Conservation (phyloP, 306 rosid species). For the Calophaca sinica region DNA sequence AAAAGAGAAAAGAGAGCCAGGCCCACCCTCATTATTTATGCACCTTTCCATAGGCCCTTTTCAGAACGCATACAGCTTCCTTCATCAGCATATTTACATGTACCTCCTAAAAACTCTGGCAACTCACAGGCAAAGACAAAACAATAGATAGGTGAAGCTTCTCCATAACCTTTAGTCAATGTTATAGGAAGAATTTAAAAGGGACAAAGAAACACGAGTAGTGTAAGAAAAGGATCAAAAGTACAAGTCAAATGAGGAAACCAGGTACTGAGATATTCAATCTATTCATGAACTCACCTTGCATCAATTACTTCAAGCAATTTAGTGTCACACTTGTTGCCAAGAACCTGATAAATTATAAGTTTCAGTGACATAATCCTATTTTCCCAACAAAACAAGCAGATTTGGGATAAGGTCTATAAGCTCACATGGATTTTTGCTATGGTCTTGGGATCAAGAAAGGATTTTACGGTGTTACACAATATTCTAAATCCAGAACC, state of each 20-base stretch:
- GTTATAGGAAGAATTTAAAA: background rate
- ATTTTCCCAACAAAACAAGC: slow-evolving; percentile 35
- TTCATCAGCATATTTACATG: slow-evolving; percentile 78
- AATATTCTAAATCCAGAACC: slow-evolving; percentile 94
- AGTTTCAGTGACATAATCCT: slow-evolving; percentile 30
- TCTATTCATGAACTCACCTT: slow-evolving; percentile 59
- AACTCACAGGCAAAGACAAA: slow-evolving; percentile 70
- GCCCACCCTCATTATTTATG: slow-evolving; percentile 62
- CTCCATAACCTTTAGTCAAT: too few relatives aligned
- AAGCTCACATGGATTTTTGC: slow-evolving; percentile 79
- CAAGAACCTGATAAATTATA: slow-evolving; percentile 75
- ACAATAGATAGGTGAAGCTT: slow-evolving; percentile 17
- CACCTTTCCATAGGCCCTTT: slow-evolving; percentile 93
- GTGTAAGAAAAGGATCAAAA: background rate
- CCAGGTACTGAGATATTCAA: background rate
- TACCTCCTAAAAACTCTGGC: slow-evolving; percentile 91
- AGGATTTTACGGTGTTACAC: slow-evolving; percentile 92
- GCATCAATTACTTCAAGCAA: slow-evolving; percentile 91
- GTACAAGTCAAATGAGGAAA: too few relatives aligned
- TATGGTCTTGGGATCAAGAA: slow-evolving; percentile 94
- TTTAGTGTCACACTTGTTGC: slow-evolving; percentile 83
- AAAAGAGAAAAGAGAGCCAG: too few relatives aligned
- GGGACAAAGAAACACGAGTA: too few relatives aligned
- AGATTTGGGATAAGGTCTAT: slow-evolving; percentile 37
- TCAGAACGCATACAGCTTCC: slow-evolving; percentile 95